Evolutionary conservation across 2,329 filamentous ascomycete species (phyloP).

Genomic region (Exophiala sp.): DNA sequence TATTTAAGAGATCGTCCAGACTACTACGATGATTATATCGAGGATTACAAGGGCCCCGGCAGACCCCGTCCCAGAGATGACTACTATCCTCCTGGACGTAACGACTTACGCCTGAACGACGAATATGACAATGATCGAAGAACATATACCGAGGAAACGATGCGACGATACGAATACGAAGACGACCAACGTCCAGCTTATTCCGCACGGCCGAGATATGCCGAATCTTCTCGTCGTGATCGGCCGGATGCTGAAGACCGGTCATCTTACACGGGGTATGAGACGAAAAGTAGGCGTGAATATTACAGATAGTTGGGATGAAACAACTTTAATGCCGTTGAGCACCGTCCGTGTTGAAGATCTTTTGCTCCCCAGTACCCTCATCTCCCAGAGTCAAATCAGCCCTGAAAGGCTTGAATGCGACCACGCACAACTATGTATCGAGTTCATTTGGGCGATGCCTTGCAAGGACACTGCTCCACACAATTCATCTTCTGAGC

Average conservation of each 20-base stretch:
- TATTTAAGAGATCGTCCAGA: slow-evolving; percentile 17
- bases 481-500: too few species aligned
- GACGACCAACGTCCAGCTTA: slow-evolving; percentile 14
- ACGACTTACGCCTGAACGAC: slow-evolving; percentile 29
- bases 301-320: slow-evolving; percentile 17
- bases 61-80: slow-evolving; percentile 32
- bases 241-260: slow-evolving; percentile 17
- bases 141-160: slow-evolving; percentile 20
- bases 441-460: too few species aligned
- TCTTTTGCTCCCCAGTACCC: too few species aligned
- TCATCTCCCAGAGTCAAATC: too few species aligned
- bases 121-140: slow-evolving; percentile 29
- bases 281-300: slow-evolving; percentile 11
- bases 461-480: too few species aligned
- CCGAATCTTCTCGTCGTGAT: slow-evolving; percentile 11
- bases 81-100: slow-evolving; percentile 26
- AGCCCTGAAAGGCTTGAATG: too few species aligned
- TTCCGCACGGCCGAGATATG: slow-evolving; percentile 13
- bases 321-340: too few species aligned
- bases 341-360: too few species aligned
- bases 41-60: slow-evolving; percentile 19
- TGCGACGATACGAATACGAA: slow-evolving; percentile 22
- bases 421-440: too few species aligned
- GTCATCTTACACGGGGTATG: slow-evolving; percentile 15
- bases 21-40: slow-evolving; percentile 12